phyloP scores from a whole-genome alignment of 306 rosid species.

The Dryas drummondii region DNA sequence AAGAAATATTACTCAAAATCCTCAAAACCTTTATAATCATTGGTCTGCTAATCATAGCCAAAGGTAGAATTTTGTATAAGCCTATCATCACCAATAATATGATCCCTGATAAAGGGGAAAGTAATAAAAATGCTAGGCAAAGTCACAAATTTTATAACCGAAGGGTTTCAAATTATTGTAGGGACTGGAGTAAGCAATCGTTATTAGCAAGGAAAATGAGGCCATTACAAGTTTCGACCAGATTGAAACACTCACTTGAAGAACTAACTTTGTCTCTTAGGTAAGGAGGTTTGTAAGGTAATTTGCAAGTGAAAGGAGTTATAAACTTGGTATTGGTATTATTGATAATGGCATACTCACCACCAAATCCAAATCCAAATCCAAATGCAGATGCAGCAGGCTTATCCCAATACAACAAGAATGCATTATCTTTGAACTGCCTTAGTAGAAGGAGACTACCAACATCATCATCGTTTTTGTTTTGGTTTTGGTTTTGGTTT shows the following conservation, averaged over 20 bases:
- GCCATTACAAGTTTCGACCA: not conserved
- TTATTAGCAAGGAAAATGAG: not conserved
- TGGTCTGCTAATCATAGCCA: not conserved
- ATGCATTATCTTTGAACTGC: not conserved
- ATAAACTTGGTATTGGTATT: too few relatives aligned
- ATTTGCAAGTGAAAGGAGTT: not conserved
- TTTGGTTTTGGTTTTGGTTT: not conserved
- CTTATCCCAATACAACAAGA: not conserved
- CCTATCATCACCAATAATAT: too few relatives aligned
- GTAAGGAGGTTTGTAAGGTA: too few relatives aligned
- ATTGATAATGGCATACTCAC: not conserved
- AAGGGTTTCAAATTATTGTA: not conserved
- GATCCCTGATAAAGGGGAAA: too few relatives aligned
- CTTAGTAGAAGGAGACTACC: not conserved
- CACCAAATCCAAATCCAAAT: too few relatives aligned
- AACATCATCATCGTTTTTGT: not conserved
- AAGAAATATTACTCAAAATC: not conserved
- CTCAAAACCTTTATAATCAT: slow-evolving; percentile 11
- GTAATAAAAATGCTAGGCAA: not conserved
- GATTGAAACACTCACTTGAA: too few relatives aligned
- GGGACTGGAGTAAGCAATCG: too few relatives aligned
- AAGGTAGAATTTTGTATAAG: not conserved
- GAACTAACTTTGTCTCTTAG: too few relatives aligned
- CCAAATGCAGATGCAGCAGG: too few relatives aligned
- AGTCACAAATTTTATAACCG: not conserved